Conservation (phyloP, 1,139 yeast genomes). For the Kazachstania sp. region DNA sequence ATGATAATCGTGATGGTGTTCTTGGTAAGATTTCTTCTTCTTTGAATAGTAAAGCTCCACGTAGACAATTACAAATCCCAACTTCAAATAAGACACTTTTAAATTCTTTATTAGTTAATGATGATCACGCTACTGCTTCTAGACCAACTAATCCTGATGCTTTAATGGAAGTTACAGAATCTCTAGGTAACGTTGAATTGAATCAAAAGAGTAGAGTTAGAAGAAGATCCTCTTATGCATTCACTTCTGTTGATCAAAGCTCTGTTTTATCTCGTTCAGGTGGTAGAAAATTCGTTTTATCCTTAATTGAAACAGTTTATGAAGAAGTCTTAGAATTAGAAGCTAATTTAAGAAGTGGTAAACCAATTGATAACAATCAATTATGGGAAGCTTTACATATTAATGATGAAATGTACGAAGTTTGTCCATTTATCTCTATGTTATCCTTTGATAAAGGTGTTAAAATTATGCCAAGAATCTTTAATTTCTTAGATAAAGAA, state of each 20-base stretch:
- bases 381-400: conserved; percentile 79
- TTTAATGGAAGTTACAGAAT: conserved; percentile 58
- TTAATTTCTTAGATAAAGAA: conserved; percentile 70
- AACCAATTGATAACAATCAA: conserved; percentile 44
- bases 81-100: conserved; percentile 39
- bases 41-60: conserved; percentile 69
- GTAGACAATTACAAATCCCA: conserved; percentile 70
- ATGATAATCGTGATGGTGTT: conserved; percentile 76
- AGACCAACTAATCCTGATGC: conserved; percentile 50
- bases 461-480: conserved; percentile 80
- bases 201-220: conserved; percentile 24
- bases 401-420: conserved; percentile 44
- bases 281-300: conserved; percentile 35
- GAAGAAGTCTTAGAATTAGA: conserved; percentile 73
- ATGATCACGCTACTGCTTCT: conserved; percentile 1
- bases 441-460: conserved; percentile 81
- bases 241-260: conserved; percentile 28
- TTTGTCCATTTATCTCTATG: conserved; percentile 79
- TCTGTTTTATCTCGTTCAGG: conserved; percentile 31
- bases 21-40: conserved; percentile 81
- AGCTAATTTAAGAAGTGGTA: conserved; percentile 66
- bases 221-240: conserved; percentile 32
- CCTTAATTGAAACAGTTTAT: conserved; percentile 65
- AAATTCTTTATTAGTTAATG: conserved; percentile 17
- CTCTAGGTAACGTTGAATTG: conserved; percentile 28